Conservation (phyloP, 2,329 filamentous ascomycete species). For the Diaporthe sp. region DNA sequence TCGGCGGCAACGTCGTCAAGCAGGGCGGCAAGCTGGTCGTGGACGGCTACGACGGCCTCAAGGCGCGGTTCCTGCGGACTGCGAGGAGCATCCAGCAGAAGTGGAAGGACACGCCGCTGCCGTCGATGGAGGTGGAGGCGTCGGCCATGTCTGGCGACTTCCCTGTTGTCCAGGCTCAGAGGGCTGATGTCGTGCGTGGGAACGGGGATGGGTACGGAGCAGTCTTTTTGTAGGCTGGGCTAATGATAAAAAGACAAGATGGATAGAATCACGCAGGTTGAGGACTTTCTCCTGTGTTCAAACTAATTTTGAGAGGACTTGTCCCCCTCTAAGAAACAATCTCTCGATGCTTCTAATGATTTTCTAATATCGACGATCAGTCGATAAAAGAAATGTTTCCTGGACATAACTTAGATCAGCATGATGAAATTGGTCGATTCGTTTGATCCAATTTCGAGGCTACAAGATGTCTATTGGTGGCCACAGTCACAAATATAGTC, state of each 20-base stretch:
- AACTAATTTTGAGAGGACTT: not conserved
- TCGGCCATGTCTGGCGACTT: not conserved
- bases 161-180: not conserved
- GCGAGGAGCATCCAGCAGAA: constrained; percentile 51
- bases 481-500: not conserved
- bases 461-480: not conserved
- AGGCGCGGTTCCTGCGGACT: constrained; percentile 51
- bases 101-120: constrained; percentile 46
- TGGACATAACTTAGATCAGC: not conserved
- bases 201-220: not conserved
- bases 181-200: constrained; percentile 9
- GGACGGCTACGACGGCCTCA: constrained; percentile 45
- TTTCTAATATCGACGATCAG: not conserved
- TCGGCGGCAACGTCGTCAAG: constrained; percentile 65
- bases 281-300: not conserved
- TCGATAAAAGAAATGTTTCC: not conserved
- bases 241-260: not conserved
- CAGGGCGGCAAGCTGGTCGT: constrained; percentile 55
- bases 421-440: not conserved
- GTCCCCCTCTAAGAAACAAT: fast-evolving
- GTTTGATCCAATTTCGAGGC: not conserved
- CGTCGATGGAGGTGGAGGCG: constrained; percentile 21
- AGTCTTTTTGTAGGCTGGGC: not conserved
- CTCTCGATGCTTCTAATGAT: not conserved
- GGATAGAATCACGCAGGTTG: not conserved